Conservation (phyloP, 768 basidiomycete species). For the Chiua virens region DNA sequence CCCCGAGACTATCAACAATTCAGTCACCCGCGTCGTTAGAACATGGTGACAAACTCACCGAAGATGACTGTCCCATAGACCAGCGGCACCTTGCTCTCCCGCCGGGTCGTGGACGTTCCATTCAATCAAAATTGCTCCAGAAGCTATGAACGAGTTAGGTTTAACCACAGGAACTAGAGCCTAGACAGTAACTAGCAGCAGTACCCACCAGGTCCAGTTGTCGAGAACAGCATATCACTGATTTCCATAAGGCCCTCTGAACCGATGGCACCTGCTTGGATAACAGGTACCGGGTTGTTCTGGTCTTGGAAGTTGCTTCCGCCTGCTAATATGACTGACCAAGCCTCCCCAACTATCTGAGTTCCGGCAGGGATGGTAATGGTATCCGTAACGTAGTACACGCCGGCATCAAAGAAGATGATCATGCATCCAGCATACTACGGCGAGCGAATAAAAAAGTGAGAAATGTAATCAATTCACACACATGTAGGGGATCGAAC, state of each 20-base stretch:
- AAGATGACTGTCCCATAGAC: conserved; percentile 48
- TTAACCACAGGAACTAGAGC: neutral
- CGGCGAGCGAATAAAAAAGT: too few species aligned
- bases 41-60: conserved; percentile 23
- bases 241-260: conserved; percentile 43
- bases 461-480: too few species aligned
- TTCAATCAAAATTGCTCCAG: conserved; percentile 45
- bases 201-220: conserved; percentile 36
- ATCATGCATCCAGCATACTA: too few species aligned
- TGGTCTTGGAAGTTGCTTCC: conserved; percentile 39
- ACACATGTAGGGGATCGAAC: too few species aligned
- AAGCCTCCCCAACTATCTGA: conserved; percentile 46
- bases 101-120: conserved; percentile 60
- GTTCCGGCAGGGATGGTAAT: conserved; percentile 46
- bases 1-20: conserved; percentile 8
- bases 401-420: conserved; percentile 50
- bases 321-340: conserved; percentile 44
- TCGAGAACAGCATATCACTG: conserved; percentile 44
- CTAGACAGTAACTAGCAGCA: too few species aligned
- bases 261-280: conserved; percentile 40
- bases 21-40: too few species aligned
- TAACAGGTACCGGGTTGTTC: conserved; percentile 36
- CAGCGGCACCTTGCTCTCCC: conserved; percentile 48
- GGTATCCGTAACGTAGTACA: conserved; percentile 43
- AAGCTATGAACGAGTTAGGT: conserved; percentile 2